Percentiles rank a stretch among this genome's conserved stretches.
These are phyloP conservation scores for Candida sanyaensis DNA, from an alignment of 1,139 yeast genomes.

Conservation along the genomic window DNA sequence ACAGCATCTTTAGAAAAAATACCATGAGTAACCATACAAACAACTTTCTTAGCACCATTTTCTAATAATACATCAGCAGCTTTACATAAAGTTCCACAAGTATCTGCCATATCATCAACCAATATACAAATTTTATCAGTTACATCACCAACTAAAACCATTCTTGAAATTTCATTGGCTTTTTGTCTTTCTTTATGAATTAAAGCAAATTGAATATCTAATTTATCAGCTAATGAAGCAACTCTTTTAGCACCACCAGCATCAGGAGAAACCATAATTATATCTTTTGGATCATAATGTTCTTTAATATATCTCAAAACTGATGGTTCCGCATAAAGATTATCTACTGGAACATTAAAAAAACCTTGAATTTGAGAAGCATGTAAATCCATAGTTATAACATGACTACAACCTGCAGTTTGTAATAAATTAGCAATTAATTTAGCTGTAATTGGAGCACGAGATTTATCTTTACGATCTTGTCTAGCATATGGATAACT, in stretches of 20 bases:
- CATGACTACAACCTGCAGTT: conserved; percentile 96
- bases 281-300: conserved; percentile 60
- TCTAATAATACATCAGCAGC: conserved; percentile 89
- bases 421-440: conserved; percentile 93
- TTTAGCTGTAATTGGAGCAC: conserved; percentile 98
- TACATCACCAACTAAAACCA: conserved; percentile 98
- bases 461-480: conserved; percentile 91
- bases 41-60: conserved; percentile 80
- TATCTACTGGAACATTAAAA: conserved; percentile 94
- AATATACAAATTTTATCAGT: conserved; percentile 82
- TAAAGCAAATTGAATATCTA: conserved; percentile 91
- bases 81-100: conserved; percentile 95
- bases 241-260: conserved; percentile 99
- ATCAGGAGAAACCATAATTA: conserved; percentile 93
- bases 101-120: conserved; percentile 98
- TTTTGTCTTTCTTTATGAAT: conserved; percentile 96
- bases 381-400: conserved; percentile 95
- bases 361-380: conserved; percentile 98
- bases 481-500: conserved; percentile 97
- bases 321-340: conserved; percentile 92
- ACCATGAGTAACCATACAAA: conserved; percentile 97
- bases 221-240: conserved; percentile 89
- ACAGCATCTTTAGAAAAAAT: conserved; percentile 88
- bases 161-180: conserved; percentile 90
- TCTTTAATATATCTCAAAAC: conserved; percentile 87